phyloP scores from a whole-genome alignment of 2,329 filamentous ascomycete genomes.

The Colletotrichum kahawae region DNA sequence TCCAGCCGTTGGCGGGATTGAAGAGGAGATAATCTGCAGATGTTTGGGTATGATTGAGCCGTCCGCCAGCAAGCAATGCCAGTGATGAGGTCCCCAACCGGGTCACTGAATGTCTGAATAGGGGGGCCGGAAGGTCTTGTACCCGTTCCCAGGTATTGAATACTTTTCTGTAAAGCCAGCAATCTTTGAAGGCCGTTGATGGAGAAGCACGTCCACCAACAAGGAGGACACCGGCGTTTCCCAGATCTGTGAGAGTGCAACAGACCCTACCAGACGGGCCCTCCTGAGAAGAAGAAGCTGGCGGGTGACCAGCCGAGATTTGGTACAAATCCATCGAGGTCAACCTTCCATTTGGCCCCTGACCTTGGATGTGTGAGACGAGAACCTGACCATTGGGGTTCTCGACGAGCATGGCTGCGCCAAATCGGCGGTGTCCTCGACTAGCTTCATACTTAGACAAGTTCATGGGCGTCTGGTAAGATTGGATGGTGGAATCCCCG shows the following conservation, averaged over 20 bases:
- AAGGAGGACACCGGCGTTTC: slow-evolving; percentile 64
- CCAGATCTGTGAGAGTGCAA: slow-evolving; percentile 75
- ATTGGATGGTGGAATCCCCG: background rate
- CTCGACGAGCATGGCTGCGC: slow-evolving; percentile 51
- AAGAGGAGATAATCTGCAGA: slow-evolving; percentile 62
- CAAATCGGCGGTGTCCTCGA: slow-evolving; percentile 63
- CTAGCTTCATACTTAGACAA: slow-evolving; percentile 42
- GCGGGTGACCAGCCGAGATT: background rate
- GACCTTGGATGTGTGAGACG: slow-evolving; percentile 50
- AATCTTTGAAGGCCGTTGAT: slow-evolving; percentile 69
- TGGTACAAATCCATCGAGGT: slow-evolving; percentile 57
- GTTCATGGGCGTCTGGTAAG: slow-evolving; percentile 23
- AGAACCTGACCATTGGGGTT: slow-evolving; percentile 45
- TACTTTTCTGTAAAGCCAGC: slow-evolving; percentile 72
- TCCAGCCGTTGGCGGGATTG: slow-evolving; percentile 51
- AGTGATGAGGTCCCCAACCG: slow-evolving; percentile 52
- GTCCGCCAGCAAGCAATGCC: slow-evolving; percentile 68
- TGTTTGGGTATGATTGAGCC: slow-evolving; percentile 50
- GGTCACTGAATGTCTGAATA: slow-evolving; percentile 77
- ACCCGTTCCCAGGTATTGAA: slow-evolving; percentile 64
- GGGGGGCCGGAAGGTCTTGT: slow-evolving; percentile 68
- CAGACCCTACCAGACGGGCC: slow-evolving; percentile 66
- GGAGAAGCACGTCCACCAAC: slow-evolving; percentile 83
- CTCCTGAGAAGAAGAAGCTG: slow-evolving; percentile 23
- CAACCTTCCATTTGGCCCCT: slow-evolving; percentile 48